Base-by-base conservation (phyloP, 306 rosid species). In the Gastrolobium villosum region DNA sequence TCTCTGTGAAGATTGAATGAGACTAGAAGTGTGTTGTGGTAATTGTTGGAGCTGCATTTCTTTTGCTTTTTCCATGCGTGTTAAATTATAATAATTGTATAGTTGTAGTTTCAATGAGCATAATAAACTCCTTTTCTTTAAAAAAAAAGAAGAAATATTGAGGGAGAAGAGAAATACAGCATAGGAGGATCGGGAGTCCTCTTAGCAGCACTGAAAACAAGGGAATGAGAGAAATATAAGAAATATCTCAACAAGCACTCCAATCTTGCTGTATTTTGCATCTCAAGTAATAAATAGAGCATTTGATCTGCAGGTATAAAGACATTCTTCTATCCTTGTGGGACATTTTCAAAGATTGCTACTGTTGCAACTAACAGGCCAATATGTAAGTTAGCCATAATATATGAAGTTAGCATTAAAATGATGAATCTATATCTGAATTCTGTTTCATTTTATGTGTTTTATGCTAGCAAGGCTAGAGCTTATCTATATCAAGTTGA, bases 291-390 rank as follows among this genome's bases (percentile, higher is more conserved):
- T 80, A 32, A 87, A 41, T 31, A 5, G 15, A 41, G 65, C 3
- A 28, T 49, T 67, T 70, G 9, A 39, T 70, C 78, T 82, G 83
- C 96, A 96, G 99, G 99, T 87, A 53, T 87, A 54, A 93, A 85
- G 89, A 96, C 99, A 45, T 90, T 79, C 75, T 90, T 96, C 88
- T 96, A 20, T 74, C 99, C 99, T 32, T 96, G 99, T 45, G 99
- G 98, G 61, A 93, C 99, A 37, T 79, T 96, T 83, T 87, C 99
- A 55, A 90, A 84, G 87, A 91, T 96, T 75, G 93, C 98, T 54
- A 82, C 93, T 13, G 97, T 91, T 62, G 98, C 98, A 82, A 82
- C 84, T 15, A 83, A 91, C 88, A 90, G 94, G 85, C 90, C 88
- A 69, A 90, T 88, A 79, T 93, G 99, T 96, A 81, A 90, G 99